Percentiles rank a stretch among this genome's conserved stretches.
Conservation (phyloP, 108 stramenopile genomes). For the Nitzschia sp. region DNA sequence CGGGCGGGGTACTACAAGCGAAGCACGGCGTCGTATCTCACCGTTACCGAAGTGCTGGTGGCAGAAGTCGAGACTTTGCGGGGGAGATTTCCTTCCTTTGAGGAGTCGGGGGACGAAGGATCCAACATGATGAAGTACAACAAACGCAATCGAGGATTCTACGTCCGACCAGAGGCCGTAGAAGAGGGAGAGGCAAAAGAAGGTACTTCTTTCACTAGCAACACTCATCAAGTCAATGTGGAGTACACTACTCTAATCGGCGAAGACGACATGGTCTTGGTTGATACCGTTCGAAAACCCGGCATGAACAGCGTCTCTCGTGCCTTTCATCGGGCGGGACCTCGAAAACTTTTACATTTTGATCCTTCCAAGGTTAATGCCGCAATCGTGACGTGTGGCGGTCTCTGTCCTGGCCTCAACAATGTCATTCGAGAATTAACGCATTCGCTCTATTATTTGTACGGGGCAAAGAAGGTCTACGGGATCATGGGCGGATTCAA, state of each 20-base stretch:
- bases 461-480: slow-evolving; percentile 61
- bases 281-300: slow-evolving; percentile 62
- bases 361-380: slow-evolving; percentile 81
- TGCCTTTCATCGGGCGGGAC: slow-evolving; percentile 81
- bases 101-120: slow-evolving; percentile 11
- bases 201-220: not conserved
- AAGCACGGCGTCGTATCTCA: not conserved
- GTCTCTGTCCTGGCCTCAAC: slow-evolving; percentile 69
- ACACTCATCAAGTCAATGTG: slow-evolving; percentile 18
- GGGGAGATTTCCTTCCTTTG: slow-evolving; percentile 25
- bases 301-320: slow-evolving; percentile 33
- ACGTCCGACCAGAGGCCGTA: not conserved
- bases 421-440: slow-evolving; percentile 82
- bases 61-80: slow-evolving; percentile 24
- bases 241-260: slow-evolving; percentile 59
- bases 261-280: slow-evolving; percentile 61
- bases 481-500: slow-evolving; percentile 74
- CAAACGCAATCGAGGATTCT: slow-evolving; percentile 16
- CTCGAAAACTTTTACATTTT: slow-evolving; percentile 80
- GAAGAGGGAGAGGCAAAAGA: not conserved
- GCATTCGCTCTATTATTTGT: slow-evolving; percentile 51
- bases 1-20: not conserved
- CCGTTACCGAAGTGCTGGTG: slow-evolving; percentile 21
- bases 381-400: slow-evolving; percentile 83
- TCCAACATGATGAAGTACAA: slow-evolving; percentile 23